Conservation (phyloP, 2,329 filamentous ascomycete species). For the Parastagonospora avenae region DNA sequence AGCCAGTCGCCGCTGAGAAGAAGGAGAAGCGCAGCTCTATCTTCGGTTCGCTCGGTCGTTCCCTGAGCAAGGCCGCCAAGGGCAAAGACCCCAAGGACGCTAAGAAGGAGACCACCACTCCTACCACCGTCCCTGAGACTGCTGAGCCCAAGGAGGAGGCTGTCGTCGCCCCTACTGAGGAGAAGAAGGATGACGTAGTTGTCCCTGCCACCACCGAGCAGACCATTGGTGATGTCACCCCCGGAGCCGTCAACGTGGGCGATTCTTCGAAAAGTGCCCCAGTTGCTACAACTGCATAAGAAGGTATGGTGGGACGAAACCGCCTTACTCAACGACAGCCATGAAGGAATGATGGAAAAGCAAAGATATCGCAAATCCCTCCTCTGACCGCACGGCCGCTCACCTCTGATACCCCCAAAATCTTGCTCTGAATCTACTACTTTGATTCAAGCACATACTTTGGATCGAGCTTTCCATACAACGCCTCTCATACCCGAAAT, state of each 20-base stretch:
- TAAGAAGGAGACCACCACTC: slow-evolving; percentile 37
- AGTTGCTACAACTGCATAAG: slow-evolving; percentile 50
- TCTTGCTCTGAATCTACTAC: slow-evolving; percentile 28
- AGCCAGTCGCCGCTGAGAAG: slow-evolving; percentile 48
- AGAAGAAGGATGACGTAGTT: slow-evolving; percentile 39
- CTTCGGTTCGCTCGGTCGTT: slow-evolving; percentile 70
- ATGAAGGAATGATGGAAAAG: slow-evolving; percentile 53
- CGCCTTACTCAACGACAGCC: slow-evolving; percentile 46
- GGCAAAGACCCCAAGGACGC: slow-evolving; percentile 45
- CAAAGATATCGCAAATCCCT: slow-evolving; percentile 46
- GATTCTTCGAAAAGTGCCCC: slow-evolving; percentile 47
- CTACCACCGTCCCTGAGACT: slow-evolving; percentile 44
- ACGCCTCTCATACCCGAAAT: slow-evolving; percentile 37
- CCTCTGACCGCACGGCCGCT: slow-evolving; percentile 46
- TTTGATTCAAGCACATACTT: slow-evolving; percentile 31
- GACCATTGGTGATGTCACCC: slow-evolving; percentile 46
- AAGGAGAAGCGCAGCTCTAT: slow-evolving; percentile 77
- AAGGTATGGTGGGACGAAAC: slow-evolving; percentile 50
- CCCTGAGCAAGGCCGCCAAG: slow-evolving; percentile 48
- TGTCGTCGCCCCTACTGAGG: slow-evolving; percentile 25
- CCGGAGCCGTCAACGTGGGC: slow-evolving; percentile 47
- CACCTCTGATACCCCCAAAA: slow-evolving; percentile 41
- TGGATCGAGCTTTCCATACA: slow-evolving; percentile 39
- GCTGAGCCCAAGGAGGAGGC: slow-evolving; percentile 30
- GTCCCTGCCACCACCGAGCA: slow-evolving; percentile 32